These are phyloP conservation scores for Phytophthora agathidicida DNA, from an alignment of 352 stramenopile species.

Conservation along the genomic window DNA sequence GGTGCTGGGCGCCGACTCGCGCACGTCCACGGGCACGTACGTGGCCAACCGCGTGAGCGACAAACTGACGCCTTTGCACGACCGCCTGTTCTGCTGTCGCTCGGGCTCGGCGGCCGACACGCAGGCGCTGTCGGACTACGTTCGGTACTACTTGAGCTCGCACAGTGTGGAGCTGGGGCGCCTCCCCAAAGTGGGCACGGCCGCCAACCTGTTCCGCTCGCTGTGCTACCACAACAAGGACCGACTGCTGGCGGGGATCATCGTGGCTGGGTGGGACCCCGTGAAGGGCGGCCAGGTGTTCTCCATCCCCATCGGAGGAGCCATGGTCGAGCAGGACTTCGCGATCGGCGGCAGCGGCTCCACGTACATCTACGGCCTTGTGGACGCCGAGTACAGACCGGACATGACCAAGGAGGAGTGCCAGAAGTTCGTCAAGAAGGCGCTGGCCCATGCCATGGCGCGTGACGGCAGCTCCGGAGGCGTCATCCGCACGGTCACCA, in stretches of 20 bases:
- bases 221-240: slow-evolving; percentile 99
- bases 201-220: slow-evolving; percentile 96
- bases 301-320: slow-evolving; percentile 95
- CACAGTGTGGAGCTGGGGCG: slow-evolving; percentile 88
- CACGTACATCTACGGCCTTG: slow-evolving; percentile 98
- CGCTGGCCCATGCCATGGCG: slow-evolving; percentile 97
- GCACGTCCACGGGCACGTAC: slow-evolving; percentile 96
- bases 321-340: slow-evolving; percentile 97
- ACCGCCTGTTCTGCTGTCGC: slow-evolving; percentile 98
- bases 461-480: slow-evolving; percentile 98
- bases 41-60: slow-evolving; percentile 98
- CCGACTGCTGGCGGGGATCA: slow-evolving; percentile 94
- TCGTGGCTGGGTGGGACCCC: slow-evolving; percentile 97
- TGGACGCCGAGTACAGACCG: slow-evolving; percentile 94
- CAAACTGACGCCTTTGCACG: slow-evolving; percentile 97
- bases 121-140: slow-evolving; percentile 90
- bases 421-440: slow-evolving; percentile 94
- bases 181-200: slow-evolving; percentile 95
- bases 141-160: slow-evolving; percentile 80
- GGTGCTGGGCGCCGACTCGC: slow-evolving; percentile 95
- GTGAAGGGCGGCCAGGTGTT: slow-evolving; percentile 97
- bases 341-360: slow-evolving; percentile 97
- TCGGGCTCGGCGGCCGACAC: slow-evolving; percentile 98
- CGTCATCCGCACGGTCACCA: slow-evolving; percentile 97
- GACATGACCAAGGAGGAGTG: slow-evolving; percentile 98